Evolutionary conservation across 352 stramenopile species (phyloP), one percentile per base, ranked within the genome.

Genomic region (Phytophthora ramorum): DNA sequence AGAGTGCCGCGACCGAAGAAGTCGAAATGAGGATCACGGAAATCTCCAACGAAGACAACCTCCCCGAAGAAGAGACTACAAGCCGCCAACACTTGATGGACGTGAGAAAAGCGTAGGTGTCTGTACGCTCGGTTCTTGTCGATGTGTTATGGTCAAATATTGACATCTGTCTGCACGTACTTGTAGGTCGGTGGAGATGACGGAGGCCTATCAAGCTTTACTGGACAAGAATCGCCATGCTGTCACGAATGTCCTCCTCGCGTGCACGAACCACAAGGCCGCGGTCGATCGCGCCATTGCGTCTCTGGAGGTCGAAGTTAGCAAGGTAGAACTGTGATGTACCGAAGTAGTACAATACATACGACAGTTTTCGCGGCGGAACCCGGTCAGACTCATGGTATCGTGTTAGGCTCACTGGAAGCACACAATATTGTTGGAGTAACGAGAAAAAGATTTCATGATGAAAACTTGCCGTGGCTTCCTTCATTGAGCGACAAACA

Each of bases 1-100:
- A 91, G 37, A 35, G 75, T 2, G 49, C 64, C 1, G 81, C 76
- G 38, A 85, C 75, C 2, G 84, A 90, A 78, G 84, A 92, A 49
- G 71, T 94, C 22, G 86, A 92, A 67, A 62, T 88, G 10, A 75
- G 87, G 59, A 92, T 92, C 38, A 79, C 82, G 41, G 79, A 74
- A 22, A 92, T 92, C 30, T 63, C 78, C 7, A 91, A 91, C 47
- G 79, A 86, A 34, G 59, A 79, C 24, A 83, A 89, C 26, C 67
- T 88, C 12, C 54, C 66, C 2, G 65, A 77, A 34, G 77, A 88
- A 58, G 76, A 87, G 59, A 16, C 45, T 10, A 67, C 79, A 38
- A 76, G 77, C 28, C 56, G 56, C 5, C 58, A 90, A 47, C 57
- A 81, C 24, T 51, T 90, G 9, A 57, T 82, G 17, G 67, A 86